Conservation (phyloP, 768 basidiomycete species). For the Pisolithus microcarpus region DNA sequence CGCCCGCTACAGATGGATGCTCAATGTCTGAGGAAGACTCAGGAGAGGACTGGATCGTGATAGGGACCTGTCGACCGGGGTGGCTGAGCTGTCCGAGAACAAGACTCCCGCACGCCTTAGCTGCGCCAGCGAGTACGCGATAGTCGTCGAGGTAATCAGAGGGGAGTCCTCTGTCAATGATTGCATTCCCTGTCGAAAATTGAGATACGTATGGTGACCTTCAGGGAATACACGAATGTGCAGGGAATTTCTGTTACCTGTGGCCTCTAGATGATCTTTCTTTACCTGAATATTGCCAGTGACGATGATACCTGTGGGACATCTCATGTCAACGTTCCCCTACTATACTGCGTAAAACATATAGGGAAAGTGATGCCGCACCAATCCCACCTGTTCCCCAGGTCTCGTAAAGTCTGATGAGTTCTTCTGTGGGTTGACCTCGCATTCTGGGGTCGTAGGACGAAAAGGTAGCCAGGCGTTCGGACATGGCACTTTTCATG, state of each 20-base stretch:
- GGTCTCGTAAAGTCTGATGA: conserved; percentile 28
- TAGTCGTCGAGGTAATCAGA: conserved; percentile 17
- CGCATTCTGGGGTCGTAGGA: conserved; percentile 22
- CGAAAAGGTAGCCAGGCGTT: conserved; percentile 29
- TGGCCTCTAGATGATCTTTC: conserved; percentile 28
- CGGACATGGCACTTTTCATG: conserved; percentile 31
- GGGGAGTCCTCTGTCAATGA: conserved; percentile 23
- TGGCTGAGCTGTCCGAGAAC: conserved; percentile 28
- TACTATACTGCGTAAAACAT: not conserved
- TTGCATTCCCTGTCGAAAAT: conserved; percentile 20
- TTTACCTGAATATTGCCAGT: conserved; percentile 31
- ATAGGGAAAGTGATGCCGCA: conserved; percentile 2
- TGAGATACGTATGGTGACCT: not conserved
- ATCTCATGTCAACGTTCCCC: conserved; percentile 2
- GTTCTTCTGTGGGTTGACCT: conserved; percentile 28
- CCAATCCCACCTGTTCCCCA: conserved; percentile 28
- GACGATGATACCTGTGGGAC: conserved; percentile 22
- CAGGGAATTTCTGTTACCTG: conserved; percentile 22
- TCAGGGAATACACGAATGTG: not conserved
- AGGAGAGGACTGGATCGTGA: conserved; percentile 29
- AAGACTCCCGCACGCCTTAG: conserved; percentile 25
- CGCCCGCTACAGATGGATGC: conserved; percentile 26
- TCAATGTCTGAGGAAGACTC: conserved; percentile 29
- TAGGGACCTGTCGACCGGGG: conserved; percentile 28
- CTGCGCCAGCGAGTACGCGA: conserved; percentile 21